Evolutionary conservation across 73 alveolate genomes (phyloP).

Genomic region (Tetrahymena elliotti): DNA sequence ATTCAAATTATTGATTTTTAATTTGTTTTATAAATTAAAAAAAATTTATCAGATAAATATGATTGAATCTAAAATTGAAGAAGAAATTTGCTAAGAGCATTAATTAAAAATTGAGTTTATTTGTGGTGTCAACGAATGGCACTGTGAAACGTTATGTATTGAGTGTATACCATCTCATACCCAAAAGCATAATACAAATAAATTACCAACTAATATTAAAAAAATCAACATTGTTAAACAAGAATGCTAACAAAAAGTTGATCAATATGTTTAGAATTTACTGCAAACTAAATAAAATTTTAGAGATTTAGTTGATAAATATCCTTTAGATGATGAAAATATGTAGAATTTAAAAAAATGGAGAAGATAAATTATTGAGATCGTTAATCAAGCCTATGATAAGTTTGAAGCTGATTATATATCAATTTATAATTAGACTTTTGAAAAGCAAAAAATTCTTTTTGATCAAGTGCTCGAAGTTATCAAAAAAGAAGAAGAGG

Average conservation of each 20-base stretch:
- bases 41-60: no score
- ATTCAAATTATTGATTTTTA: no score
- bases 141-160: slow-evolving; percentile 14
- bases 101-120: neutral
- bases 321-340: slow-evolving; percentile 21
- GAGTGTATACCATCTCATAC: slow-evolving; percentile 35
- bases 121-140: slow-evolving; percentile 14
- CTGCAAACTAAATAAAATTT: neutral
- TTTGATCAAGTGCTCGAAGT: neutral
- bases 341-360: neutral
- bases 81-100: neutral
- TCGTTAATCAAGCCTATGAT: neutral
- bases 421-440: neutral
- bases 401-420: neutral
- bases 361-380: neutral
- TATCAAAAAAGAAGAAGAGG: neutral
- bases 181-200: slow-evolving; percentile 10
- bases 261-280: neutral
- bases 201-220: neutral
- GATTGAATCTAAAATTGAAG: neutral
- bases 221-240: neutral
- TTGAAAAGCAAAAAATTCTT: neutral
- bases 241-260: slow-evolving; percentile 8
- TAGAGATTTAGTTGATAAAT: neutral
- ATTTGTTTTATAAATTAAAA: no score